Conservation (phyloP, 371 early-diverging fungal species). For the Mortierella polycephala region DNA sequence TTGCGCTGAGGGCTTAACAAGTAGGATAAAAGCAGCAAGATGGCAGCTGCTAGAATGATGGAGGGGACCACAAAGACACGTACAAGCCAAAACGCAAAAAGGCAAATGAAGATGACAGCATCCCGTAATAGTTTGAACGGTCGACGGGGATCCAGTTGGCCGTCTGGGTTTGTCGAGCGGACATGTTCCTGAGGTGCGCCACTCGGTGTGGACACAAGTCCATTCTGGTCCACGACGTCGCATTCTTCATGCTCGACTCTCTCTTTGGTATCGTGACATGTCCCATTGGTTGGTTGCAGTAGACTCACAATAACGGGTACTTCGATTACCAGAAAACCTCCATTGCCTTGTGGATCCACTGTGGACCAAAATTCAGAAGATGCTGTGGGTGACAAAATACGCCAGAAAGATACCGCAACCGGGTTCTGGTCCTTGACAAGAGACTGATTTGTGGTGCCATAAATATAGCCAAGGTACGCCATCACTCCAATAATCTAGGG, state of each 20-base stretch:
- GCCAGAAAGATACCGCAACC: constrained; percentile 32
- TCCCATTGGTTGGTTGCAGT: background rate
- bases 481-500: constrained; percentile 46
- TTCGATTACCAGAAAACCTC: constrained; percentile 38
- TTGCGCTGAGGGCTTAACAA: constrained; percentile 54
- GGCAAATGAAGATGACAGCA: constrained; percentile 22
- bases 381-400: constrained; percentile 19
- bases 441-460: constrained; percentile 43
- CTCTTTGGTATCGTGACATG: constrained; percentile 1
- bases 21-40: constrained; percentile 47
- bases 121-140: constrained; percentile 40
- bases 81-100: constrained; percentile 45
- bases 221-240: background rate
- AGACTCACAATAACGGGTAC: constrained; percentile 22
- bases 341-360: constrained; percentile 25
- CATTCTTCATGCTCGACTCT: constrained; percentile 13
- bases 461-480: constrained; percentile 51
- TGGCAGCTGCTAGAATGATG: constrained; percentile 46
- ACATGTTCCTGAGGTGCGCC: background rate
- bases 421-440: constrained; percentile 4
- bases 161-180: background rate
- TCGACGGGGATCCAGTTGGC: constrained; percentile 33
- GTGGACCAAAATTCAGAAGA: constrained; percentile 33
- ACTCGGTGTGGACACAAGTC: background rate
- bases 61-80: constrained; percentile 52